These are phyloP conservation scores for Leccinum ponderosum DNA, from an alignment of 1,284 basidiomycete species.

Conservation along the genomic window DNA sequence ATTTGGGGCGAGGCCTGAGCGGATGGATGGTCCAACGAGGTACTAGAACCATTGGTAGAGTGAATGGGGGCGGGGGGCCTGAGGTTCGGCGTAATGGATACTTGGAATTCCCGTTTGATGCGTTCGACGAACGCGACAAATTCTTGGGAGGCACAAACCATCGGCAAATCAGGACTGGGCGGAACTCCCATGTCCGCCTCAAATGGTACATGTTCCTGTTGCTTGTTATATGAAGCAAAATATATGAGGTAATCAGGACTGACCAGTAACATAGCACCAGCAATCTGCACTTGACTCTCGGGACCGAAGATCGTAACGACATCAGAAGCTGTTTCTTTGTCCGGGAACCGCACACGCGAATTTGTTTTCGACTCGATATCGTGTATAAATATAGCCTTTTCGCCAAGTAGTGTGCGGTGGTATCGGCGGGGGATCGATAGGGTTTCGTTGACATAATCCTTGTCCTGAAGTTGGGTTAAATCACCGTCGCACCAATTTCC, in stretches of 20 bases:
- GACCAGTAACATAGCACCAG: conserved; percentile 93
- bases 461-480: conserved; percentile 61
- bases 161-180: conserved; percentile 75
- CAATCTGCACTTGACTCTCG: conserved; percentile 95
- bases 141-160: conserved; percentile 75
- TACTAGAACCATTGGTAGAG: conserved; percentile 32
- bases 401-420: conserved; percentile 92
- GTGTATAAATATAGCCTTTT: conserved; percentile 96
- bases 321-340: conserved; percentile 92
- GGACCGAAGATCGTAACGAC: conserved; percentile 94
- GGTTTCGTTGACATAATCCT: conserved; percentile 94
- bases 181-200: conserved; percentile 95
- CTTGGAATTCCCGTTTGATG: conserved; percentile 92
- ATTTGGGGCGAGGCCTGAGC: conserved; percentile 32
- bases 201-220: conserved; percentile 93
- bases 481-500: not conserved
- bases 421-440: conserved; percentile 92
- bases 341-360: conserved; percentile 92
- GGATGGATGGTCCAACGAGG: conserved; percentile 29
- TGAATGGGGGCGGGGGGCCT: conserved; percentile 45
- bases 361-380: conserved; percentile 98
- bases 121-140: conserved; percentile 84
- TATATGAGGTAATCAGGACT: conserved; percentile 27
- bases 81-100: conserved; percentile 80
- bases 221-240: conserved; percentile 13